phyloP scores from a whole-genome alignment of 176 grass and related monocot genomes.

The Oryza nivara region DNA sequence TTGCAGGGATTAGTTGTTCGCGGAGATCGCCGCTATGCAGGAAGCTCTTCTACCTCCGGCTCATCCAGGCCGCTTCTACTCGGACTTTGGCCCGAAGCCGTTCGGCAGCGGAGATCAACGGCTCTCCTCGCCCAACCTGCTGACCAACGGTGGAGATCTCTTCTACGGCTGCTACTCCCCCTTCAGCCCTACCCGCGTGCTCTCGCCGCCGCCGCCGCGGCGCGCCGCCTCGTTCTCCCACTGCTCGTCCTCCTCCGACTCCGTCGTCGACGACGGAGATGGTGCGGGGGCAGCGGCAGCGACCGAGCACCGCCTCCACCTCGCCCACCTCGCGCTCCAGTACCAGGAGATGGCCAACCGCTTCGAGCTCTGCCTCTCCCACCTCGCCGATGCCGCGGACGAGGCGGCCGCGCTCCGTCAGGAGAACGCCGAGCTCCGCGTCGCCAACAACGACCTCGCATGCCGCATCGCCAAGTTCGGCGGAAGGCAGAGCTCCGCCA shows the following conservation, averaged over 20 bases:
- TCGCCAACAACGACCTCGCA: slow-evolving; percentile 54
- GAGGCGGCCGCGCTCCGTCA: slow-evolving; percentile 63
- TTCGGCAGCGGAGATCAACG: slow-evolving; percentile 46
- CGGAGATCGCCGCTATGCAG: slow-evolving; percentile 53
- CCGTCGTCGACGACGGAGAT: slow-evolving; percentile 42
- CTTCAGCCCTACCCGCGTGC: slow-evolving; percentile 16
- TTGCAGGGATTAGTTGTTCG: slow-evolving; percentile 32
- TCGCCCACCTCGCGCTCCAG: slow-evolving; percentile 71
- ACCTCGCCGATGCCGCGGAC: slow-evolving; percentile 68
- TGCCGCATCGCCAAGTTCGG: slow-evolving; percentile 42
- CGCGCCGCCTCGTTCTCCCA: slow-evolving; percentile 51
- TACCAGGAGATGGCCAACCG: slow-evolving; percentile 62
- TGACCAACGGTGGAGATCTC: slow-evolving; percentile 48
- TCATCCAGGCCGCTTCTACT: slow-evolving; percentile 47
- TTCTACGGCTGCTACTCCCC: slow-evolving; percentile 50
- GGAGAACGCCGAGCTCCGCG: slow-evolving; percentile 64
- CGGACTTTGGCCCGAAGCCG: slow-evolving; percentile 41
- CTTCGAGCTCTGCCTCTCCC: slow-evolving; percentile 74
- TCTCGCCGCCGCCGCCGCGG: slow-evolving; percentile 21
- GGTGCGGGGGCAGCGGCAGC: not conserved
- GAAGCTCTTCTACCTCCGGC: slow-evolving; percentile 49
- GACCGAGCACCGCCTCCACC: slow-evolving; percentile 53
- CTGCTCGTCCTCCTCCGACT: slow-evolving; percentile 46
- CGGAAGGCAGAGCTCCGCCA: slow-evolving; percentile 27
- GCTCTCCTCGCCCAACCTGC: slow-evolving; percentile 40